These are phyloP conservation scores for Lentinula aciculospora DNA, from an alignment of 768 basidiomycete species.

Conservation along the genomic window DNA sequence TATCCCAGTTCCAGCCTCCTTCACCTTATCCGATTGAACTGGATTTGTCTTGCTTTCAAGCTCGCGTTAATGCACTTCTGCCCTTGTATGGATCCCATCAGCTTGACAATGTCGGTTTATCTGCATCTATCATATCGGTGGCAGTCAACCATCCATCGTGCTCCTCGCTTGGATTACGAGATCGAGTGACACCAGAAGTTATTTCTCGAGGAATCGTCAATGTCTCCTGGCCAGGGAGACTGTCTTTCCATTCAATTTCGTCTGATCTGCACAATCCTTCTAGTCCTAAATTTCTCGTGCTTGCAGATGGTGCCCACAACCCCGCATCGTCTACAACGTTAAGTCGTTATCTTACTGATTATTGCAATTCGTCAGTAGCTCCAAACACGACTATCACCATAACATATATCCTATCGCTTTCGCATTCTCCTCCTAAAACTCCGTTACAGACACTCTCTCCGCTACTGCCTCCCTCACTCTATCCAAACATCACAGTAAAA, in stretches of 20 bases:
- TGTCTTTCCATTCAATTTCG: slow-evolving; percentile 56
- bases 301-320: slow-evolving; percentile 96
- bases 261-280: slow-evolving; percentile 13
- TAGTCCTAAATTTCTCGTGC: slow-evolving; percentile 29
- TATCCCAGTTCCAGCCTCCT: slow-evolving; percentile 21
- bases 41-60: slow-evolving; percentile 35
- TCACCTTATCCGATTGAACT: slow-evolving; percentile 37
- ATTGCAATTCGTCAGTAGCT: slow-evolving; percentile 11
- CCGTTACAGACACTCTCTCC: slow-evolving; percentile 66
- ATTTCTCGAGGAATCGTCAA: slow-evolving; percentile 53
- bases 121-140: slow-evolving; percentile 55
- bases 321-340: slow-evolving; percentile 67
- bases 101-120: slow-evolving; percentile 73
- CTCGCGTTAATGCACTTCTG: slow-evolving; percentile 43
- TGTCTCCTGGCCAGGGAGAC: slow-evolving; percentile 77
- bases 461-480: slow-evolving; percentile 43
- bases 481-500: slow-evolving; percentile 23
- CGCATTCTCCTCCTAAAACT: slow-evolving; percentile 83
- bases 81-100: slow-evolving; percentile 82
- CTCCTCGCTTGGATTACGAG: slow-evolving; percentile 14
- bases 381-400: slow-evolving; percentile 28
- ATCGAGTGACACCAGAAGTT: slow-evolving; percentile 40
- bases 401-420: slow-evolving; percentile 77
- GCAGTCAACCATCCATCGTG: slow-evolving; percentile 38
- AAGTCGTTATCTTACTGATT: slow-evolving; percentile 52